Evolutionary conservation across 352 stramenopile species (phyloP).

Genomic region (Phytophthora constricta): DNA sequence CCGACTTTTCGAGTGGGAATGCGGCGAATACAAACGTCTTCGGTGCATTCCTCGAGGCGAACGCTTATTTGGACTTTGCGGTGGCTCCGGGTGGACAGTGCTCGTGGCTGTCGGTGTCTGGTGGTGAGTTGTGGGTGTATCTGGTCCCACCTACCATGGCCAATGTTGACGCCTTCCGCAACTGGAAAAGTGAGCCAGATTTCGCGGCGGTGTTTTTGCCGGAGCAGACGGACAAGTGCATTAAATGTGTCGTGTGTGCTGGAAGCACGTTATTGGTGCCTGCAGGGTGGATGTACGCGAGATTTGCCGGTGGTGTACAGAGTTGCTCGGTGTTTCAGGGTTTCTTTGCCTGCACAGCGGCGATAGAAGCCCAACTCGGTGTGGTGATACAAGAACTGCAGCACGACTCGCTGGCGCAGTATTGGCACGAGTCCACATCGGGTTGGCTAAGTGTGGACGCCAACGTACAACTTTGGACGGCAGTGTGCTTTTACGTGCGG

Average conservation of each 20-base stretch:
- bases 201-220: constrained; percentile 61
- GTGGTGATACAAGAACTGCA: constrained; percentile 55
- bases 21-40: constrained; percentile 58
- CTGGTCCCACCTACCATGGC: constrained; percentile 61
- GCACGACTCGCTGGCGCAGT: constrained; percentile 37
- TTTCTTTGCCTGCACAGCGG: constrained; percentile 63
- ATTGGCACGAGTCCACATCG: constrained; percentile 37
- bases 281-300: constrained; percentile 73
- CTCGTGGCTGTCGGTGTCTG: constrained; percentile 71
- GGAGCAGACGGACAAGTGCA: constrained; percentile 76
- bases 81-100: constrained; percentile 57
- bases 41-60: constrained; percentile 53
- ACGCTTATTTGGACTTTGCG: constrained; percentile 77
- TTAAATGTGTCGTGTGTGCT: constrained; percentile 64
- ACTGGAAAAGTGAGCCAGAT: constrained; percentile 60
- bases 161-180: constrained; percentile 58
- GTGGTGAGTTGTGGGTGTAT: constrained; percentile 69
- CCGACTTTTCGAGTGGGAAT: constrained; percentile 4
- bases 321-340: constrained; percentile 64
- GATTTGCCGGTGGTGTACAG: constrained; percentile 55
- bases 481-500: constrained; percentile 64
- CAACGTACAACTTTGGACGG: constrained; percentile 63
- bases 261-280: constrained; percentile 64
- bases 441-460: constrained; percentile 48
- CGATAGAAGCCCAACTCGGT: constrained; percentile 51